Evolutionary conservation across 2,329 filamentous ascomycete genomes (phyloP).

Genomic region (Diaporthe ilicicola): DNA sequence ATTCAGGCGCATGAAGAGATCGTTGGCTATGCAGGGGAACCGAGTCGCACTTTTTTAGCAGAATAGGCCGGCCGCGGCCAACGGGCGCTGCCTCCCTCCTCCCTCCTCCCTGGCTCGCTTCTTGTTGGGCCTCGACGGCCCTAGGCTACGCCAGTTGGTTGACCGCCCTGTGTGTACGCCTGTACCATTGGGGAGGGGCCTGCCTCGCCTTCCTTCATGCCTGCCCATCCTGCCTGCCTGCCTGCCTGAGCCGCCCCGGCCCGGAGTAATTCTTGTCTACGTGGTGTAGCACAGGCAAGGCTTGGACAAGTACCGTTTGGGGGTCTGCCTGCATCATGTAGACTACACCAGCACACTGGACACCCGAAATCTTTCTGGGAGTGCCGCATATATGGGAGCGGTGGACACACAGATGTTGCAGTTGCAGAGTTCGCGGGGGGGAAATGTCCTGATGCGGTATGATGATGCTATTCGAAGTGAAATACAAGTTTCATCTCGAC

Average conservation of each 20-base stretch:
- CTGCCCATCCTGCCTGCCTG: neutral
- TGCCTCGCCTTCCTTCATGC: neutral
- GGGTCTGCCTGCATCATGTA: conserved; percentile 9
- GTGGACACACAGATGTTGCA: conserved; percentile 20
- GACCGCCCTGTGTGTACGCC: neutral
- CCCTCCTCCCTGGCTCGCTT: neutral
- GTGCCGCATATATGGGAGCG: conserved; percentile 14
- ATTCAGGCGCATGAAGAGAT: conserved; percentile 13
- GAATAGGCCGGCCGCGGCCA: conserved; percentile 19
- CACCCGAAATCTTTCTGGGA: neutral
- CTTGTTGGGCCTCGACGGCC: conserved; percentile 12
- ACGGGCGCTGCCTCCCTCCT: neutral
- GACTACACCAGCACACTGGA: neutral
- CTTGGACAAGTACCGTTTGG: neutral
- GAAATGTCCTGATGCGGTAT: conserved; percentile 9
- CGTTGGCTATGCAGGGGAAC: conserved; percentile 4
- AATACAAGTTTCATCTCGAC: conserved; percentile 15
- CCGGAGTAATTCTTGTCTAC: conserved; percentile 4
- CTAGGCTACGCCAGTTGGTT: conserved; percentile 1
- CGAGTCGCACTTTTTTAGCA: neutral
- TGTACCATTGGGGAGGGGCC: neutral
- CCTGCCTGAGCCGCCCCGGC: conserved; percentile 8
- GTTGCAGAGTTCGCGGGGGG: conserved; percentile 19
- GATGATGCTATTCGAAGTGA: neutral
- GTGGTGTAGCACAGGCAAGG: neutral